Evolutionary conservation across 768 basidiomycete genomes (phyloP), one percentile per base, ranked within the genome.

Genomic region (Pulveroboletus sp.): DNA sequence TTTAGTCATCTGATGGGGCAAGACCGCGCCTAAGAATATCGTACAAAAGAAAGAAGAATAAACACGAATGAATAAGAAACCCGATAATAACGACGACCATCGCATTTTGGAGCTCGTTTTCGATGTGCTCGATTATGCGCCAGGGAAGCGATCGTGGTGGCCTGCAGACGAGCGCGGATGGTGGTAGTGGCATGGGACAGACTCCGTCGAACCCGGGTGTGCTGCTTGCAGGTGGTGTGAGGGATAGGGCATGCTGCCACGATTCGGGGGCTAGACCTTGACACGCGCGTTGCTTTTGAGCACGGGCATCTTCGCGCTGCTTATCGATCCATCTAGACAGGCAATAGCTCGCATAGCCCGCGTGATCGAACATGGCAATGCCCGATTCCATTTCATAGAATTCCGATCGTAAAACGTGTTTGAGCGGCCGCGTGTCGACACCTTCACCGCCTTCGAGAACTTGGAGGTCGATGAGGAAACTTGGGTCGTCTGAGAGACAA

Each of bases 361-460:
- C 25, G 5, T 42, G 56, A 53, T 68, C 62, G 34, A 68, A 62
- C 25, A 25, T 50, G 50, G 64, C 53, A 33, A 53, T 40, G 40
- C 66, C 64, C 24, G 50, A 60, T 43, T 67, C 65, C 14, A 52
- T 62, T 52, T 66, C 57, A 41, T 68, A 61, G 25, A 68, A 64
- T 6, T 64, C 55, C 10, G 61, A 57, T 42, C 50, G 47, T 6
- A 53, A 55, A n/a, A 56, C 43, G 32, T 32, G 38, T 27, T 25
- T 41, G 16, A 24, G 46, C 6, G 46, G 11, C 36, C 44, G 54
- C 45, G 42, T 50, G 43, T 56, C 17, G 14, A 40, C 31, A 23
- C 27, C 32, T 40, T 48, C 49, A 14, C 51, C 40, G 47, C 58
- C 40, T 31, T 55, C 57, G 6, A 65, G 45, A n/a, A 51, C 41